These are phyloP conservation scores for Malbranchea zuffiana DNA, from an alignment of 2,329 filamentous ascomycete genomes.

Conservation along the genomic window DNA sequence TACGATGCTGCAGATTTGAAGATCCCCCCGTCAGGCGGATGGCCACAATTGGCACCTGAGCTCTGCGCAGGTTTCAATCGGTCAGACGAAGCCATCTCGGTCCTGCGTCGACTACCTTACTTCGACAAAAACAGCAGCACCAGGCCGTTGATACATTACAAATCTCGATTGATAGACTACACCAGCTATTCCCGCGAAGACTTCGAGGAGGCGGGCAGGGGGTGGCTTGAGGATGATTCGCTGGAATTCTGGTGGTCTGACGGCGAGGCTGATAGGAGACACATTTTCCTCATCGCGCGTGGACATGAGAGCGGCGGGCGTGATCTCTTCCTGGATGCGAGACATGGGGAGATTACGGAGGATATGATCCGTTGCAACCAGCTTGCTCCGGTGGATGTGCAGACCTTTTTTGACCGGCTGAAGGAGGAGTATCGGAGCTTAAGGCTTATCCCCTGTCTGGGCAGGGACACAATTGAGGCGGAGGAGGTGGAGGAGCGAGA, in stretches of 20 bases:
- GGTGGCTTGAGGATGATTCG: not conserved
- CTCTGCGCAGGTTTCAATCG: not conserved
- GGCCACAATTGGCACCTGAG: not conserved
- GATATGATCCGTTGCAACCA: not conserved
- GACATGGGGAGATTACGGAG: not conserved
- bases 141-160: not conserved
- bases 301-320: not conserved
- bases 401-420: not conserved
- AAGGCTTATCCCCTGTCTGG: not conserved
- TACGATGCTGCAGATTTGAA: constrained; percentile 5
- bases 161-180: not conserved
- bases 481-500: not conserved
- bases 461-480: not conserved
- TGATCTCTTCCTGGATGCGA: not conserved
- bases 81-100: constrained; percentile 1
- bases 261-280: not conserved
- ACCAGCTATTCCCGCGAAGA: not conserved
- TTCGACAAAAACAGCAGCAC: not conserved
- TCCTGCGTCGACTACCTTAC: constrained; percentile 4
- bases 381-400: not conserved
- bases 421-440: constrained; percentile 2
- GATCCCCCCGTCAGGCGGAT: constrained; percentile 1
- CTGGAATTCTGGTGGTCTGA: not conserved
- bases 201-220: not conserved
- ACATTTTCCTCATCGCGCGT: not conserved